These are phyloP conservation scores for Fusarium nelsonii DNA, from an alignment of 2,329 filamentous ascomycete species.

Conservation along the genomic window DNA sequence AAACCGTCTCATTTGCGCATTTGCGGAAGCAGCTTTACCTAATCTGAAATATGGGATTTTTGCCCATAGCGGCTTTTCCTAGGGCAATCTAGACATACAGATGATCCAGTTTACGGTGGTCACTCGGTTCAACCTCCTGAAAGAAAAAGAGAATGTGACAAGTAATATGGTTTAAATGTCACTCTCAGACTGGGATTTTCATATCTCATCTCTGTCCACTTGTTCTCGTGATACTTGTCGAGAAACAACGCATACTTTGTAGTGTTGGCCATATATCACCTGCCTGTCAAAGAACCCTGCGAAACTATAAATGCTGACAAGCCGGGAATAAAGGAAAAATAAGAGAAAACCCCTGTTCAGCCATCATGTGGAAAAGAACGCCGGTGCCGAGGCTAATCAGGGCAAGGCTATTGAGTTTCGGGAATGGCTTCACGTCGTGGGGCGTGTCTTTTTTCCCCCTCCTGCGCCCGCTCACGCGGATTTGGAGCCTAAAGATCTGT, in stretches of 20 bases:
- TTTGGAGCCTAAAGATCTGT: neutral
- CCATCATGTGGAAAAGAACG: neutral
- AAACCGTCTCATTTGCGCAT: neutral
- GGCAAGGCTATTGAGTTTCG: conserved; percentile 11
- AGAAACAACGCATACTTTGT: neutral
- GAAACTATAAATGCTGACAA: neutral
- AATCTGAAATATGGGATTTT: neutral
- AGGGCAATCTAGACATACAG: neutral
- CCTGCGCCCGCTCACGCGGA: neutral
- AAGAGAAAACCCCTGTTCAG: neutral
- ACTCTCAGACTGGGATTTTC: neutral
- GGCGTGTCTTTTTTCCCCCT: neutral
- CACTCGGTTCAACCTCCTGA: neutral
- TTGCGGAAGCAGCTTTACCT: neutral
- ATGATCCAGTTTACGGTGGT: neutral
- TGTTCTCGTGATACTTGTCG: neutral
- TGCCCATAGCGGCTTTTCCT: neutral
- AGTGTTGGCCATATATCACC: neutral
- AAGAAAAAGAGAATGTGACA: neutral
- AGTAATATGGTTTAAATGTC: conserved; percentile 2
- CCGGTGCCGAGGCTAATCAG: conserved; percentile 1
- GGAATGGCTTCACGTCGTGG: conserved; percentile 27
- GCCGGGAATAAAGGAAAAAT: neutral
- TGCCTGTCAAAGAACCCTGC: neutral
- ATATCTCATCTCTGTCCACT: neutral